Percentiles rank a stretch among this genome's conserved stretches.
phyloP scores from a whole-genome alignment of 2,329 filamentous ascomycete genomes.

The Huntiella moniliformis region DNA sequence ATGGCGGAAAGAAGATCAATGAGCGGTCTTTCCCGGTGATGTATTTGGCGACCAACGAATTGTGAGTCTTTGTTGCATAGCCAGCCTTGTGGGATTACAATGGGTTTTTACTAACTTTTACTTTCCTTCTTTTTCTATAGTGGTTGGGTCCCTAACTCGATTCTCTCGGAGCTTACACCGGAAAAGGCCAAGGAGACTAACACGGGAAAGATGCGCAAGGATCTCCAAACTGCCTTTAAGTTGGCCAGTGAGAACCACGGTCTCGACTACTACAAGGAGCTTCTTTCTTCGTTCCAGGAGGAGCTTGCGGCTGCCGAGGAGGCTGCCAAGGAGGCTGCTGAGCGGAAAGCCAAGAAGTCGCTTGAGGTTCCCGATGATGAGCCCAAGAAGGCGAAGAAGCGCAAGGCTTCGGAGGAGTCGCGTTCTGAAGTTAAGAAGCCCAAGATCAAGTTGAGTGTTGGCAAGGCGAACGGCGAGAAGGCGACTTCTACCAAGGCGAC shows the following conservation, averaged over 20 bases:
- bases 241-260: constrained; percentile 63
- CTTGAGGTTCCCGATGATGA: constrained; percentile 36
- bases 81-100: background rate
- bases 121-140: constrained; percentile 26
- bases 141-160: constrained; percentile 77
- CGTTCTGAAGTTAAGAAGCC: constrained; percentile 46
- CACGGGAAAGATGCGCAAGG: constrained; percentile 63
- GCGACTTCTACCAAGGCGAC: constrained; percentile 27
- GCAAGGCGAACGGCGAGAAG: constrained; percentile 32
- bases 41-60: constrained; percentile 90
- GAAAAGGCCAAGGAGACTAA: constrained; percentile 50
- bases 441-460: constrained; percentile 49
- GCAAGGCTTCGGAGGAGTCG: constrained; percentile 59
- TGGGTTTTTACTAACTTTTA: constrained; percentile 1
- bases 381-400: constrained; percentile 59
- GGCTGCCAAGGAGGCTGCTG: constrained; percentile 27
- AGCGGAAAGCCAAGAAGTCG: constrained; percentile 19
- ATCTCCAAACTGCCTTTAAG: constrained; percentile 58
- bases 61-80: constrained; percentile 43
- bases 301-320: constrained; percentile 36
- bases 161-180: constrained; percentile 58
- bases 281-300: constrained; percentile 53
- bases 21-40: constrained; percentile 87
- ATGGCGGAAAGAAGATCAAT: constrained; percentile 67
- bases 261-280: constrained; percentile 64